Base-by-base conservation (phyloP, 106 monocot species). In the Dendrobium officinale region DNA sequence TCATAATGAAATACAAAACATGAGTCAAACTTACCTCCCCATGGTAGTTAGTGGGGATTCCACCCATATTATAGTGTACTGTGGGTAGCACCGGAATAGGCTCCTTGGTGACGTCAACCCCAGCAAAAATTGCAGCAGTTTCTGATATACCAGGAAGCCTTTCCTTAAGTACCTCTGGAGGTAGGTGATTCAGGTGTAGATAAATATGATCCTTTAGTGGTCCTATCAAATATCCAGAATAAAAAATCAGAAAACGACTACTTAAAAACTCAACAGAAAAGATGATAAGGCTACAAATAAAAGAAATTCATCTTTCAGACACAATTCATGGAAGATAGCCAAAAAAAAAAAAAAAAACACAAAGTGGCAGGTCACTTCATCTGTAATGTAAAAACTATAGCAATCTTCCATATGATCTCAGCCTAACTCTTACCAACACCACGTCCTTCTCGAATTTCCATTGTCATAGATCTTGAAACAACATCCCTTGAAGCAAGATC, bases 21-120 rank as follows among this genome's bases (percentile, higher is more conserved):
- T 37, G 18, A 2, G 59, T 68, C 6, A 10, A 56, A 18, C 11
- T 77, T 84, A 98, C 97, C 95, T 98, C 97, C 41, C 97, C 97
- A 75, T 95, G 84, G 78, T 99, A 83, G 80, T 99, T 99, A 59
- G 98, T 99, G 55, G 98, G 98, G 73, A 99, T 93, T 16, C 98
- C 98, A 86, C 98, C 98, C 98, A 99, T 99, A 78, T 99, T 99
- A 80, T 99, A 99, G 80, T 99, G 98, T 19, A 99, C 98, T 43
- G 98, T 99, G 48, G 98, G 98, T 75, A 99, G 82, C 77, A 99
- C 98, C 75, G 98, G 98, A 27, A 99, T 99, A 27, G 98, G 98
- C 80, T 99, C 98, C 86, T 99, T 99, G 31, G 98, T 99, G 41
- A 99, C 98, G 82, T 99, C 98, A 83, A 99, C 98, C 81, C 98